phyloP scores from a whole-genome alignment of 108 stramenopile genomes.

The Epipyxis sp. region DNA sequence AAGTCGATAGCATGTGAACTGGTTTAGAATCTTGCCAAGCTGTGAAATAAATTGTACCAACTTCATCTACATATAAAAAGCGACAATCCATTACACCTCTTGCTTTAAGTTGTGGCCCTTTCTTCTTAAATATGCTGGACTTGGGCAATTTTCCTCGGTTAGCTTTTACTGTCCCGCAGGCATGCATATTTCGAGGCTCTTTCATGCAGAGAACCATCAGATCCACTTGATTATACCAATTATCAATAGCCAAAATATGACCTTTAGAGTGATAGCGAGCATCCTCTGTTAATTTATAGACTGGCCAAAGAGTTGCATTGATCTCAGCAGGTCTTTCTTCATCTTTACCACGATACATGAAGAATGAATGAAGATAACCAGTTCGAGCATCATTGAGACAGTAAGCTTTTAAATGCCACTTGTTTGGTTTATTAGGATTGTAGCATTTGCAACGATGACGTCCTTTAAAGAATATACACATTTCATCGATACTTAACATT shows the following conservation, averaged over 20 bases:
- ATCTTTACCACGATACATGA: not conserved
- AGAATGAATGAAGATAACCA: not conserved
- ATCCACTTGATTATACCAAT: not conserved
- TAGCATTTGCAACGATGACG: constrained; percentile 1
- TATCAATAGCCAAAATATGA: not conserved
- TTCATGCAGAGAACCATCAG: not conserved
- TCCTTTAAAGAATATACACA: not conserved
- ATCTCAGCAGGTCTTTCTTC: not conserved
- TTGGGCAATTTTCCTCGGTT: constrained; percentile 16
- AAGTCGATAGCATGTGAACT: not conserved
- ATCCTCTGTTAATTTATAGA: not conserved
- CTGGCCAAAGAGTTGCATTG: not conserved
- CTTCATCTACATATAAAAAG: not conserved
- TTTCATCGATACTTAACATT: not conserved
- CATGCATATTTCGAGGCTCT: not conserved
- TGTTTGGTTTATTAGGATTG: constrained; percentile 10
- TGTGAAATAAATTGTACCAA: constrained; percentile 1
- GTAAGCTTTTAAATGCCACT: not conserved
- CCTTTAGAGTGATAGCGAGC: not conserved
- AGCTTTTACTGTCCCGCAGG: not conserved
- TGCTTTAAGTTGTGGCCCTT: not conserved
- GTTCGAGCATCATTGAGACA: not conserved
- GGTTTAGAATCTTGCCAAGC: not conserved
- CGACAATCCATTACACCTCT: not conserved
- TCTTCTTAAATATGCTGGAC: not conserved